Evolutionary conservation across 305 asterid species (phyloP).

Genomic region (Striga hermonthica): DNA sequence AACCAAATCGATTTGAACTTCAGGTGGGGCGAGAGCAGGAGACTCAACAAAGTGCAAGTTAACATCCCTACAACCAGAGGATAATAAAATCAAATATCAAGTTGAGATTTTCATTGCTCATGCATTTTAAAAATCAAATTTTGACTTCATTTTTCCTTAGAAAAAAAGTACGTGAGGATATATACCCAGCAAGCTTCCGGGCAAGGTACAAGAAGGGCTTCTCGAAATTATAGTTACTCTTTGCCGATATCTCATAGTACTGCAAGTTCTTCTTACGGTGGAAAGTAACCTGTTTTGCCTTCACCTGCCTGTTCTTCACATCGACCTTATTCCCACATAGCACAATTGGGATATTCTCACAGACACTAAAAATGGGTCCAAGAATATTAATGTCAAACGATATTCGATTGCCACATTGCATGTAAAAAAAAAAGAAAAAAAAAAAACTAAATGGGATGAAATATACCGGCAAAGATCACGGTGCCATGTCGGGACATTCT

Average conservation of each 20-base stretch:
- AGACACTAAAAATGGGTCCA: constrained; percentile 43
- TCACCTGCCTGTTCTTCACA: constrained; percentile 66
- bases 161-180: not conserved
- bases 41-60: constrained; percentile 68
- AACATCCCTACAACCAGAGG: constrained; percentile 36
- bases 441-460: not conserved
- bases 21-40: constrained; percentile 74
- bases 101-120: too few relatives aligned
- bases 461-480: constrained; percentile 80
- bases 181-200: constrained; percentile 59
- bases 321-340: constrained; percentile 53
- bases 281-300: constrained; percentile 55
- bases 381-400: not conserved
- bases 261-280: constrained; percentile 52
- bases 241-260: constrained; percentile 52
- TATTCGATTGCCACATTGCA: not conserved
- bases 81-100: not conserved
- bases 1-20: constrained; percentile 52
- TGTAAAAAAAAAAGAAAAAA: not conserved
- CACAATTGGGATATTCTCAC: constrained; percentile 55
- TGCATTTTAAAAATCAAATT: not conserved
- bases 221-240: constrained; percentile 66
- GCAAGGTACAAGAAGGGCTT: constrained; percentile 81
- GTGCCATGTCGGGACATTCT: constrained; percentile 89
- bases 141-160: not conserved